phyloP scores from a whole-genome alignment of 1,139 yeast species.

The Nakaseomyces delphensis region DNA sequence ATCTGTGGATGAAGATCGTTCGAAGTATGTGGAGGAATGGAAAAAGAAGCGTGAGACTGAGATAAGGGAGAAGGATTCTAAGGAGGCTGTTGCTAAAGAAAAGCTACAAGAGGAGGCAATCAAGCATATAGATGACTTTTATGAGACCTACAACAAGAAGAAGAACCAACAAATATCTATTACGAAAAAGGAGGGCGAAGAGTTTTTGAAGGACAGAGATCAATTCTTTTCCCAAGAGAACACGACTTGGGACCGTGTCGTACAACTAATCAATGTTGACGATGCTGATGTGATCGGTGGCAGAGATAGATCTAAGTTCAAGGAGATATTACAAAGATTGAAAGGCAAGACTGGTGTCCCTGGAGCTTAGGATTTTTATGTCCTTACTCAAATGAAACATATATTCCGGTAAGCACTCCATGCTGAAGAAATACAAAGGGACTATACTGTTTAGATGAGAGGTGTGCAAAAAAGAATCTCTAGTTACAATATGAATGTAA shows the following conservation, averaged over 20 bases:
- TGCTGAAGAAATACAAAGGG: background rate
- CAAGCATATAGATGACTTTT: constrained; percentile 83
- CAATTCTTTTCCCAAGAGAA: constrained; percentile 54
- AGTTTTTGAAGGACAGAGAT: constrained; percentile 69
- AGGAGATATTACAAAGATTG: constrained; percentile 53
- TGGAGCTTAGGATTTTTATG: constrained; percentile 43
- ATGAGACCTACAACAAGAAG: constrained; percentile 83
- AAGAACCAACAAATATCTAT: constrained; percentile 63
- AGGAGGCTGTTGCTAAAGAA: constrained; percentile 54
- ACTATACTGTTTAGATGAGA: background rate
- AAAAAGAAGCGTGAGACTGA: constrained; percentile 73
- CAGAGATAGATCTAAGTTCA: constrained; percentile 65
- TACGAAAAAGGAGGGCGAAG: constrained; percentile 60
- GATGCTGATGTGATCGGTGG: constrained; percentile 37
- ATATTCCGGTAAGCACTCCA: background rate
- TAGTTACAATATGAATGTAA: constrained; percentile 2
- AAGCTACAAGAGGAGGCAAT: constrained; percentile 74
- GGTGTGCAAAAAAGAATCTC: background rate
- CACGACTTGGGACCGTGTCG: constrained; percentile 84
- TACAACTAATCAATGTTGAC: constrained; percentile 41
- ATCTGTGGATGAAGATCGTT: constrained; percentile 34
- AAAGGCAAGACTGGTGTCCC: constrained; percentile 67
- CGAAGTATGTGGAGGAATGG: constrained; percentile 68
- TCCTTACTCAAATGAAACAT: background rate
- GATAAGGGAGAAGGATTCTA: constrained; percentile 71